phyloP scores from a whole-genome alignment of 2,329 filamentous ascomycete species.

The Aspergillus hiratsukae region DNA sequence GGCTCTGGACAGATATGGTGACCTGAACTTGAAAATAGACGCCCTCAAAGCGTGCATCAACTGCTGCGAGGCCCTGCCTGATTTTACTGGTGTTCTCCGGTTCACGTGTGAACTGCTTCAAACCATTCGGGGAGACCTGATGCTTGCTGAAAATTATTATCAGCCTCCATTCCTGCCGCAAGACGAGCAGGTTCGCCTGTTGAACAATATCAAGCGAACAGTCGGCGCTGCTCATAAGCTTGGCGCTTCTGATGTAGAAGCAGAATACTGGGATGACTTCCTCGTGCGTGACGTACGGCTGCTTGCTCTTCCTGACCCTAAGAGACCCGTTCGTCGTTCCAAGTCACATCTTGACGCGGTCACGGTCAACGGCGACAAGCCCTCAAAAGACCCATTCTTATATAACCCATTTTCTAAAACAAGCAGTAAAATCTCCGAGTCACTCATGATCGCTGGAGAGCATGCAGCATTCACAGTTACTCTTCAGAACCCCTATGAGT shows the following conservation, averaged over 20 bases:
- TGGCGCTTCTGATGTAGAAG: slow-evolving; percentile 64
- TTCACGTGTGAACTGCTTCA: slow-evolving; percentile 82
- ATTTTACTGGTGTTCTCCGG: slow-evolving; percentile 82
- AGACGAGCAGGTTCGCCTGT: slow-evolving; percentile 82
- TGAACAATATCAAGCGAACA: slow-evolving; percentile 80
- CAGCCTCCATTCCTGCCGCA: slow-evolving; percentile 65
- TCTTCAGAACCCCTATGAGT: slow-evolving; percentile 90
- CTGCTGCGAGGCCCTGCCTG: slow-evolving; percentile 87
- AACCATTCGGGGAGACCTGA: slow-evolving; percentile 69
- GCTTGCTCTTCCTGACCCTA: slow-evolving; percentile 56
- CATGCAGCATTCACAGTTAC: slow-evolving; percentile 72
- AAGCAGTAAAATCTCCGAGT: slow-evolving; percentile 54
- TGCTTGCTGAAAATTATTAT: slow-evolving; percentile 65
- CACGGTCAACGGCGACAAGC: slow-evolving; percentile 35
- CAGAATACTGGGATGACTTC: slow-evolving; percentile 97
- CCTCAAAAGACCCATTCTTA: slow-evolving; percentile 72
- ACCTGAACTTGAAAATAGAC: slow-evolving; percentile 75
- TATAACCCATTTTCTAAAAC: slow-evolving; percentile 88
- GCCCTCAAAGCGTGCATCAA: slow-evolving; percentile 86
- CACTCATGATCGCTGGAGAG: slow-evolving; percentile 74
- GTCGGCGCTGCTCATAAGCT: slow-evolving; percentile 71
- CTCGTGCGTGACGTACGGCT: slow-evolving; percentile 73
- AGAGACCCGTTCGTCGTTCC: slow-evolving; percentile 62
- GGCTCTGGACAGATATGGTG: slow-evolving; percentile 61
- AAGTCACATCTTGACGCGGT: slow-evolving; percentile 48